Percentiles rank a stretch among this genome's conserved stretches.
Conservation (phyloP, 2,329 filamentous ascomycete species). For the Diplodia seriata region DNA sequence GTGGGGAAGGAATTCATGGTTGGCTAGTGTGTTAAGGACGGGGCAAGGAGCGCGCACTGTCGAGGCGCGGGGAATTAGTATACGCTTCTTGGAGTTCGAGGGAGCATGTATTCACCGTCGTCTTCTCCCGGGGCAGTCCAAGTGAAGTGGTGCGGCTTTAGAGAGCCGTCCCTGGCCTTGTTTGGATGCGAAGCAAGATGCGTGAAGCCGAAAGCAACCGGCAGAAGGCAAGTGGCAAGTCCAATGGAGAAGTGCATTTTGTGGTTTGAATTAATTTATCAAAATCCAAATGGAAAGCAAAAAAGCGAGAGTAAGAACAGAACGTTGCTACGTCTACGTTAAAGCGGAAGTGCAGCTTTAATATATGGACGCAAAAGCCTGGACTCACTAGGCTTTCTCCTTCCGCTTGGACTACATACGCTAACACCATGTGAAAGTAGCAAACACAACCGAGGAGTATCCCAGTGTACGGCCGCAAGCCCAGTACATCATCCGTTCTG, state of each 20-base stretch:
- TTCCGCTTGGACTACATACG: too few relatives aligned
- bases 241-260: background rate
- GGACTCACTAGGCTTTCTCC: too few relatives aligned
- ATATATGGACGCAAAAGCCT: too few relatives aligned
- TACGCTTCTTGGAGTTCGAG: background rate
- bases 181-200: background rate
- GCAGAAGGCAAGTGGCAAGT: background rate
- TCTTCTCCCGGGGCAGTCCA: background rate
- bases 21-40: conserved; percentile 45
- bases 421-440: too few relatives aligned
- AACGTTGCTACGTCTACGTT: too few relatives aligned
- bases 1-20: conserved; percentile 45
- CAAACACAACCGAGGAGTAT: too few relatives aligned
- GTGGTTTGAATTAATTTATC: too few relatives aligned
- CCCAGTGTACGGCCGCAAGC: too few relatives aligned
- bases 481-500: too few relatives aligned
- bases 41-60: conserved; percentile 43
- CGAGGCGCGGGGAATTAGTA: background rate
- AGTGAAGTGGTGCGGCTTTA: conserved; percentile 6
- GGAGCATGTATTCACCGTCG: background rate
- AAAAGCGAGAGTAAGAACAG: too few relatives aligned
- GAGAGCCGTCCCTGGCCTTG: background rate
- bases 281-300: too few relatives aligned
- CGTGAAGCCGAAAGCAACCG: conserved; percentile 3
- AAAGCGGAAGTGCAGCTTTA: too few relatives aligned